Evolutionary conservation across 108 stramenopile genomes (phyloP).

Genomic region (Conticribra guillardii): DNA sequence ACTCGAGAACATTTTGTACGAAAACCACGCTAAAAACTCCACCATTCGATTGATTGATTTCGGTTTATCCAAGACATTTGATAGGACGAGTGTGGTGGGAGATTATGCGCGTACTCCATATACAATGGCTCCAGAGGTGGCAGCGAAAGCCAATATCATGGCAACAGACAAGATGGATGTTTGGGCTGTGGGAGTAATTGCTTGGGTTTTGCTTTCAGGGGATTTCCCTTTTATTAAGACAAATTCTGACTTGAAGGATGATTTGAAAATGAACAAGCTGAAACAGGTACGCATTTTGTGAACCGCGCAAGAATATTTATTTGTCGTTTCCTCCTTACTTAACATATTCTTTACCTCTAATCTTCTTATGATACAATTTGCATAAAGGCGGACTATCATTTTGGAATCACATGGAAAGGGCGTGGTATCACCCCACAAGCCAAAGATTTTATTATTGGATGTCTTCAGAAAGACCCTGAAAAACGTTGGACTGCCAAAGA

Average conservation of each 20-base stretch:
- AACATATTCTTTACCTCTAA: background rate
- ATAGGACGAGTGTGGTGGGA: conserved; percentile 30
- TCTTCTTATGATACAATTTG: background rate
- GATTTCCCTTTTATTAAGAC: conserved; percentile 59
- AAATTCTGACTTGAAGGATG: conserved; percentile 45
- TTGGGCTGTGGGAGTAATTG: conserved; percentile 86
- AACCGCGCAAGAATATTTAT: background rate
- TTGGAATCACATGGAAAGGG: conserved; percentile 58
- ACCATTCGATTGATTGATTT: conserved; percentile 77
- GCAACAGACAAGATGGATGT: conserved; percentile 77
- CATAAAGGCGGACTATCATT: conserved; percentile 37
- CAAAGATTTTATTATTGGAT: conserved; percentile 46
- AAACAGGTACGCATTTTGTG: conserved; percentile 30
- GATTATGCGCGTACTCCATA: conserved; percentile 52
- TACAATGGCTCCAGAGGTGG: conserved; percentile 52
- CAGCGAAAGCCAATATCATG: conserved; percentile 7
- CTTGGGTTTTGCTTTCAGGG: conserved; percentile 76
- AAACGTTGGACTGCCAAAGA: conserved; percentile 60
- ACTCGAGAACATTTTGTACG: conserved; percentile 73
- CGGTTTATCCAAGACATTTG: conserved; percentile 58
- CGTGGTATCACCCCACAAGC: conserved; percentile 44
- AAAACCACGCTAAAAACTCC: conserved; percentile 34
- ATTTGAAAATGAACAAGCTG: conserved; percentile 37
- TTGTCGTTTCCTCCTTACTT: background rate
- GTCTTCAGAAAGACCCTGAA: conserved; percentile 50